Conservation (phyloP, 768 basidiomycete genomes). For the Gloeophyllum trabeum region DNA sequence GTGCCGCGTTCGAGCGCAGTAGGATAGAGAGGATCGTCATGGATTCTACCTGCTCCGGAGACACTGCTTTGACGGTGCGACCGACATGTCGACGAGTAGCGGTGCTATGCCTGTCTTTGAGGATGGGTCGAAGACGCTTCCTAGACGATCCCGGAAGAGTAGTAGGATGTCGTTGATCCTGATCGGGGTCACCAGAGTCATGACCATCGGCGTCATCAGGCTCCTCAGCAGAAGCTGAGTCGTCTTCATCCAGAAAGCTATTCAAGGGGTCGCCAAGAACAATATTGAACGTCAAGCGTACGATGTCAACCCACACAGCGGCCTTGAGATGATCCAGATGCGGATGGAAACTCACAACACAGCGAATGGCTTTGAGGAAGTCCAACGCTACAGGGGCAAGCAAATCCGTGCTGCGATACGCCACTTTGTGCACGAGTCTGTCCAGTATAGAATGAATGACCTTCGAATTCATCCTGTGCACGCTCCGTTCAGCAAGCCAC, state of each 20-base stretch:
- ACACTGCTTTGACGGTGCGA: slow-evolving; percentile 16
- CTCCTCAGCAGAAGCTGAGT: slow-evolving; percentile 16
- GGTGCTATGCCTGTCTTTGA: too few relatives aligned
- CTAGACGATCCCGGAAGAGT: slow-evolving; percentile 9
- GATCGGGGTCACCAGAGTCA: slow-evolving; percentile 17
- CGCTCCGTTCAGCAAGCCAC: slow-evolving; percentile 58
- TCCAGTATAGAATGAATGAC: slow-evolving; percentile 45
- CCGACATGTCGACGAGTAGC: too few relatives aligned
- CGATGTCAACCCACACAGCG: slow-evolving; percentile 53
- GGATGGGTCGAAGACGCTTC: slow-evolving; percentile 22
- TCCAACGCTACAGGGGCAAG: slow-evolving; percentile 60
- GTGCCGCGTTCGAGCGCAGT: slow-evolving; percentile 46
- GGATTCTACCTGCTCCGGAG: slow-evolving; percentile 60
- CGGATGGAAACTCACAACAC: slow-evolving; percentile 50
- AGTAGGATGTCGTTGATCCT: slow-evolving; percentile 9
- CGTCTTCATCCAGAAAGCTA: slow-evolving; percentile 20
- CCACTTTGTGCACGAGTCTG: slow-evolving; percentile 54
- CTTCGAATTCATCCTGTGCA: slow-evolving; percentile 41
- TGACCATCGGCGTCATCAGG: slow-evolving; percentile 19
- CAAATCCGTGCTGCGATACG: slow-evolving; percentile 39
- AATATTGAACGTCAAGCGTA: slow-evolving; percentile 68
- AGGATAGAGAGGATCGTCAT: slow-evolving; percentile 51
- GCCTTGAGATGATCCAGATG: slow-evolving; percentile 72
- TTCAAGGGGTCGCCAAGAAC: slow-evolving; percentile 50
- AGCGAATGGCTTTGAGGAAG: slow-evolving; percentile 69